phyloP scores from a whole-genome alignment of 2,329 filamentous ascomycete species.

The Fusarium austroafricanum region DNA sequence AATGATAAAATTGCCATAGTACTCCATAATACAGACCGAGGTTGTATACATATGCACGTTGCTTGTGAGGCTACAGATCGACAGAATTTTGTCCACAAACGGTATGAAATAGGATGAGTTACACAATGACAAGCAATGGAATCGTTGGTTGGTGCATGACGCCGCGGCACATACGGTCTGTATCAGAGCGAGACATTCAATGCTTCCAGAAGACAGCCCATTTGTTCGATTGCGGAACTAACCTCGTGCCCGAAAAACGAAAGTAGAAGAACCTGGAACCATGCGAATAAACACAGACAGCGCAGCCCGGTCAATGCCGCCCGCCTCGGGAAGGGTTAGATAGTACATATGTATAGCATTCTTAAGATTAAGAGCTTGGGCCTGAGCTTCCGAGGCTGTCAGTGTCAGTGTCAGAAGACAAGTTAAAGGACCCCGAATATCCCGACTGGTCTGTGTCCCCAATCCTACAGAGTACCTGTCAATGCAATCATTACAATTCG shows the following conservation, averaged over 20 bases:
- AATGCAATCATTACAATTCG: slow-evolving; percentile 8
- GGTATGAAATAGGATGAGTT: neutral
- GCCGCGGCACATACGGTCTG: neutral
- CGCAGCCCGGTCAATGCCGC: neutral
- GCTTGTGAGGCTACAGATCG: slow-evolving; percentile 4
- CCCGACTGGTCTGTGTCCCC: slow-evolving; percentile 10
- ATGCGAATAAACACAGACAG: neutral
- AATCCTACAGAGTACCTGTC: slow-evolving; percentile 7
- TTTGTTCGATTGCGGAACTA: slow-evolving; percentile 23
- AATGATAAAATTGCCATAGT: neutral
- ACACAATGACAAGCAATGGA: slow-evolving; percentile 1
- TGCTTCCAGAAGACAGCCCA: slow-evolving; percentile 33
- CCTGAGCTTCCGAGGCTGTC: neutral
- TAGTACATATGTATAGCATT: neutral
- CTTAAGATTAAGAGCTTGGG: neutral
- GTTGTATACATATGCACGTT: neutral
- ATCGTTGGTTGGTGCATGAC: neutral
- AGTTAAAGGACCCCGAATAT: neutral
- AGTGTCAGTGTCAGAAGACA: neutral
- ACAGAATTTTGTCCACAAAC: neutral
- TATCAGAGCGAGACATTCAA: neutral
- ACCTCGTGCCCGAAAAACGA: slow-evolving; percentile 1
- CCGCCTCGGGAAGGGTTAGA: neutral
- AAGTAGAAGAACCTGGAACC: slow-evolving; percentile 11
- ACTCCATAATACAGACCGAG: neutral